Conservation (phyloP, 352 stramenopile genomes). For the Globisporangium solare region DNA sequence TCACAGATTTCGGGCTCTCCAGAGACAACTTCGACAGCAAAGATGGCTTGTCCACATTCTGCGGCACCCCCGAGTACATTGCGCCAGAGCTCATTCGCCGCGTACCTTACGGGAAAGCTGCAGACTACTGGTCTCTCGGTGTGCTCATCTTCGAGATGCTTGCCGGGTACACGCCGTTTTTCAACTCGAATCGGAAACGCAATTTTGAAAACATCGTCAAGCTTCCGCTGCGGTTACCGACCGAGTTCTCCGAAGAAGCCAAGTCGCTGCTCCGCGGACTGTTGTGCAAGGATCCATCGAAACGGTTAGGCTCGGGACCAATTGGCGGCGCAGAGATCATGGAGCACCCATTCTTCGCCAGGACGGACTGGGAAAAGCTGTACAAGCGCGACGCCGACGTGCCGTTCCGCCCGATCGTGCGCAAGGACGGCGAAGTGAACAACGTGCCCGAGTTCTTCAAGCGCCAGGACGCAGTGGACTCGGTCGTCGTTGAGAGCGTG, state of each 20-base stretch:
- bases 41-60: slow-evolving; percentile 78
- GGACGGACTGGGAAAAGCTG: slow-evolving; percentile 74
- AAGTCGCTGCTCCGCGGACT: slow-evolving; percentile 67
- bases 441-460: slow-evolving; percentile 84
- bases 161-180: slow-evolving; percentile 75
- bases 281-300: slow-evolving; percentile 69
- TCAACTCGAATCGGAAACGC: slow-evolving; percentile 66
- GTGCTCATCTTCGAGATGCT: slow-evolving; percentile 86
- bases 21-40: slow-evolving; percentile 75
- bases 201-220: slow-evolving; percentile 89
- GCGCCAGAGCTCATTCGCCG: slow-evolving; percentile 74
- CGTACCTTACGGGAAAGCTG: slow-evolving; percentile 64
- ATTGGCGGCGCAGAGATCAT: slow-evolving; percentile 74
- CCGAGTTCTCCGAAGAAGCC: slow-evolving; percentile 73
- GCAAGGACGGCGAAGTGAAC: slow-evolving; percentile 64
- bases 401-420: slow-evolving; percentile 64
- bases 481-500: slow-evolving; percentile 40
- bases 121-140: slow-evolving; percentile 89
- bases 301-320: slow-evolving; percentile 67
- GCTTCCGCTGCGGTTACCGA: slow-evolving; percentile 62
- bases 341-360: slow-evolving; percentile 78
- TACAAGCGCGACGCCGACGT: slow-evolving; percentile 68
- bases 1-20: slow-evolving; percentile 88
- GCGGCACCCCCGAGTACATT: slow-evolving; percentile 84
- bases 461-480: slow-evolving; percentile 72